Conservation (phyloP, 2,329 filamentous ascomycete species). For the Cladophialophora bantiana region DNA sequence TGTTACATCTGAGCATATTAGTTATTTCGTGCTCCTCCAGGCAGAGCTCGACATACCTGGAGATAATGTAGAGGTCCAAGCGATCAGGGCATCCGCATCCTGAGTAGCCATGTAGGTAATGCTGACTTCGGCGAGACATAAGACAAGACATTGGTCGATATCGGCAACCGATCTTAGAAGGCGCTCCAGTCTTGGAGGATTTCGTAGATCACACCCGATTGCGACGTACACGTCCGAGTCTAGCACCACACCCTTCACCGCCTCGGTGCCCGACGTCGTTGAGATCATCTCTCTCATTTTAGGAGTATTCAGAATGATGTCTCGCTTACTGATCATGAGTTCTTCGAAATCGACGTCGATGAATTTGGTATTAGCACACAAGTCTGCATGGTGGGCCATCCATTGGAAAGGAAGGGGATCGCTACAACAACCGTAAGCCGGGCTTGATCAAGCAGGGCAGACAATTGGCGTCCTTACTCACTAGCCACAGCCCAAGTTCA, state of each 20-base stretch:
- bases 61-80: constrained; percentile 76
- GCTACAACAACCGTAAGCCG: constrained; percentile 55
- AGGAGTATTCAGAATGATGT: constrained; percentile 39
- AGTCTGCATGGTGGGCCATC: constrained; percentile 68
- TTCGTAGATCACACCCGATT: constrained; percentile 58
- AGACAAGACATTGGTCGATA: constrained; percentile 65
- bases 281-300: constrained; percentile 38
- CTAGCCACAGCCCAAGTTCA: constrained; percentile 41
- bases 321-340: constrained; percentile 40
- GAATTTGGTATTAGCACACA: constrained; percentile 42
- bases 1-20: constrained; percentile 60
- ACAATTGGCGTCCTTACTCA: constrained; percentile 35
- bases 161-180: constrained; percentile 67
- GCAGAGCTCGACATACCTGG: constrained; percentile 61
- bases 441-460: not conserved
- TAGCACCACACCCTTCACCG: constrained; percentile 30
- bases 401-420: constrained; percentile 89
- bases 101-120: constrained; percentile 85
- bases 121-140: constrained; percentile 90
- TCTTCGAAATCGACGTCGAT: constrained; percentile 40
- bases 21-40: not conserved
- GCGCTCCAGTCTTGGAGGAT: constrained; percentile 67
- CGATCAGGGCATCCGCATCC: constrained; percentile 75
- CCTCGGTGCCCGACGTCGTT: constrained; percentile 11
- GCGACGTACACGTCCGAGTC: constrained; percentile 39